These are phyloP conservation scores for Colletotrichum shisoi DNA, from an alignment of 2,329 filamentous ascomycete genomes.

Conservation along the genomic window DNA sequence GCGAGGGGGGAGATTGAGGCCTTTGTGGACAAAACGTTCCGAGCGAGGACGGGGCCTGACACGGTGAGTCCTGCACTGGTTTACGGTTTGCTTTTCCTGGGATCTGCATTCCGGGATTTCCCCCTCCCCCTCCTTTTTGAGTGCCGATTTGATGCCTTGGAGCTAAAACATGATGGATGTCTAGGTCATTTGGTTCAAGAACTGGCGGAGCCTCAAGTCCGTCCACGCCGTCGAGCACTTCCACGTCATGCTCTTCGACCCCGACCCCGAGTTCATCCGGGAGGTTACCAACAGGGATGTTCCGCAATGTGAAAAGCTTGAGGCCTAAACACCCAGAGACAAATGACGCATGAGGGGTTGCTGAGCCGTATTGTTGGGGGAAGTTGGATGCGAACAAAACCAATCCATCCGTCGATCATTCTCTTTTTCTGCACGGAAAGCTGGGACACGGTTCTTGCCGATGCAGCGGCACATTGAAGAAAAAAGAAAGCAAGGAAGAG, in stretches of 20 bases:
- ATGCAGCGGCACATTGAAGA: not conserved
- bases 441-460: too few relatives aligned
- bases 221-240: constrained; percentile 91
- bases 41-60: constrained; percentile 62
- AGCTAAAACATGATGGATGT: constrained; percentile 1
- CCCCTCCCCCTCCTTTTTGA: not conserved
- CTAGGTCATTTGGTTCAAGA: constrained; percentile 77
- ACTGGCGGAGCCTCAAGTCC: constrained; percentile 85
- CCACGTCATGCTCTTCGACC: constrained; percentile 87
- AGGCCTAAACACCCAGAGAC: not conserved
- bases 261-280: constrained; percentile 72
- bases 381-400: not conserved
- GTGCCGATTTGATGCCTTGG: too few relatives aligned
- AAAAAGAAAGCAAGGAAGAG: too few relatives aligned
- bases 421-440: not conserved
- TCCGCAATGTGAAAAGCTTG: constrained; percentile 63
- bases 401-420: too few relatives aligned
- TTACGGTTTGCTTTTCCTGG: not conserved
- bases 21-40: constrained; percentile 75
- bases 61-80: constrained; percentile 15
- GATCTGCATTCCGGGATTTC: not conserved
- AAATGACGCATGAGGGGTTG: not conserved
- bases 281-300: constrained; percentile 78
- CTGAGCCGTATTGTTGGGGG: not conserved
- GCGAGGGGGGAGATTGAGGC: constrained; percentile 71